Conservation (phyloP, 306 rosid species). For the Vicia faba region DNA sequence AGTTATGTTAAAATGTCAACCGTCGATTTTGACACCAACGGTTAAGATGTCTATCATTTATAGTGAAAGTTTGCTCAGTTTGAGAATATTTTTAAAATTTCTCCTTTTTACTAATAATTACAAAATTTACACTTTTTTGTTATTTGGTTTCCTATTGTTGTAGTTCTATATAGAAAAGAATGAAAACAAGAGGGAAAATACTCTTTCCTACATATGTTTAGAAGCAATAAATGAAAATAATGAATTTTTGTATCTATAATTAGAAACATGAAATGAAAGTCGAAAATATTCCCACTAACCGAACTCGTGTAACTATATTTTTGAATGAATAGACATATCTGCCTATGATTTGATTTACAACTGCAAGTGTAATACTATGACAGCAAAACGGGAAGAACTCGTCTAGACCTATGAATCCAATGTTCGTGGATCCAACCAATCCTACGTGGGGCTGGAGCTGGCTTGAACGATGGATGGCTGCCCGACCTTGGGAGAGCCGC, state of each 20-base stretch:
- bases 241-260: background rate
- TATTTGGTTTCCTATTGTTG: background rate
- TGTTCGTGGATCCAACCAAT: conserved; percentile 95
- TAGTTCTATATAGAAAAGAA: background rate
- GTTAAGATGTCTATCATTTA: background rate
- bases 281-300: background rate
- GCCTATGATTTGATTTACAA: conserved; percentile 6
- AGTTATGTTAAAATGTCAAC: background rate
- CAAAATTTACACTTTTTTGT: background rate
- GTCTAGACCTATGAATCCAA: conserved; percentile 68
- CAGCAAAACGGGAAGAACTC: conserved; percentile 88
- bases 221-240: background rate
- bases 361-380: conserved; percentile 21
- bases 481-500: conserved; percentile 71
- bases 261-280: background rate
- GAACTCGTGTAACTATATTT: background rate
- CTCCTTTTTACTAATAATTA: background rate
- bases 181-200: background rate
- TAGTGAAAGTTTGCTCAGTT: background rate
- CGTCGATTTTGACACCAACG: background rate
- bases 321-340: conserved; percentile 13
- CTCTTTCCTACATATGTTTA: conserved; percentile 1
- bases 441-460: conserved; percentile 99
- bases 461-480: conserved; percentile 98
- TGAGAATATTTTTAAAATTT: background rate